Evolutionary conservation across 2,329 filamentous ascomycete genomes (phyloP), one percentile per base, ranked within the genome.

Genomic region (Aspergillus sp.): DNA sequence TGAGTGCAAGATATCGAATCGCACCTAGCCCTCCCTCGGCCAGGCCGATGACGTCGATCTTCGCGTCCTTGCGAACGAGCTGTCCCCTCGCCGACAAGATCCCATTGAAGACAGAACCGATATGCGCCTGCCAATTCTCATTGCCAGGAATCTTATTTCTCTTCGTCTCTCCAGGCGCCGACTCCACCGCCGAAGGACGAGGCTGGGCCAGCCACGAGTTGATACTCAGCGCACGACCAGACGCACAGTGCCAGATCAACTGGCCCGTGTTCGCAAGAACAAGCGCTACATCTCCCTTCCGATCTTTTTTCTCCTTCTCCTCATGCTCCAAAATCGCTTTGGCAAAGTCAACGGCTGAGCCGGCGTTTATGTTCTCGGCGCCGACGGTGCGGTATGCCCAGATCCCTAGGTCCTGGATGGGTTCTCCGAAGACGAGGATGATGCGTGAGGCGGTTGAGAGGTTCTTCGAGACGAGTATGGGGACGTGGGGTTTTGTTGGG

Each of bases 241-340:
- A 83, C 55, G 85, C 83, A 46, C 90, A 86, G 74, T 90, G 91
- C 88, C 92, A 97, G 69, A 89, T 81, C 19, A 91, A 80, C 77
- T 96, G 88, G 4, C 91, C 92, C 4, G 87, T 82, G 72, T 97
- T 97, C 50, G 92, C 86, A 28, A 97, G 80, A 30, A 97, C 78
- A 59, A 97, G 79, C 3, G 73, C 67, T 0, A 71, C 38, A 6
- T n/a, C 48, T 13, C 43, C 52, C 7, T 45, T 34, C 5, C n/a
- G 17, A 19, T 7, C 25, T 4, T 28, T 28, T 7, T 46, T 28
- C 50, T 54, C 28, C 25, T 46, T 28, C 50, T 54, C 28, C 7
- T 57, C 41, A 48, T 28, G 53, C 25, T 45, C 25, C 51, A 80
- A 74, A 15, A 85, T 72, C 23, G 79, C 76, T 53, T 80, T 79